Conservation (phyloP, 345 rosid genomes). For the Geranium rotundifolium region DNA sequence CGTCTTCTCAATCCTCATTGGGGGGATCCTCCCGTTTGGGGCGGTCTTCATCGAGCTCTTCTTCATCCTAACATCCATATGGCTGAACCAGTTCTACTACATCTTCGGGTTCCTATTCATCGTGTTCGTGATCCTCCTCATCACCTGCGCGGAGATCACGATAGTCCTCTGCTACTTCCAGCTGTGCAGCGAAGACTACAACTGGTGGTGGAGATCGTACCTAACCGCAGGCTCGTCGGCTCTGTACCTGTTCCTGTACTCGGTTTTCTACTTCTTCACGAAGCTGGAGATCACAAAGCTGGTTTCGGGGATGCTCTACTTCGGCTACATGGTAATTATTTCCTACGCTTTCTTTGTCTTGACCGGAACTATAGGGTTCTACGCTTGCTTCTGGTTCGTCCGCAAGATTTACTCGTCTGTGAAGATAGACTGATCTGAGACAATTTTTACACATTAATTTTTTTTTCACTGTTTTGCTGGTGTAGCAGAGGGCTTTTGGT, state of each 20-base stretch:
- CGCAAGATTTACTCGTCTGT: slow-evolving; percentile 91
- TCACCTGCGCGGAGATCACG: slow-evolving; percentile 93
- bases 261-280: slow-evolving; percentile 89
- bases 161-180: slow-evolving; percentile 96
- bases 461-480: no score
- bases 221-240: slow-evolving; percentile 94
- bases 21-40: slow-evolving; percentile 95
- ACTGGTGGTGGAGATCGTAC: slow-evolving; percentile 99
- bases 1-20: slow-evolving; percentile 75
- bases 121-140: slow-evolving; percentile 67
- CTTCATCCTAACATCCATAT: slow-evolving; percentile 90
- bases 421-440: slow-evolving; percentile 62
- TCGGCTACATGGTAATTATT: slow-evolving; percentile 78
- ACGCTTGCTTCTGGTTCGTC: slow-evolving; percentile 96
- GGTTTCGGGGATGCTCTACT: slow-evolving; percentile 83
- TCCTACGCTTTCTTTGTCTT: slow-evolving; percentile 88
- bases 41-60: slow-evolving; percentile 96
- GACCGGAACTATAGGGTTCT: slow-evolving; percentile 92
- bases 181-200: slow-evolving; percentile 87
- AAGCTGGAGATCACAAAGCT: slow-evolving; percentile 88
- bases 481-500: no score
- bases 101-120: slow-evolving; percentile 97
- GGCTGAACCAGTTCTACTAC: slow-evolving; percentile 99
- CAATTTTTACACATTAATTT: no score
- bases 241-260: slow-evolving; percentile 87